Evolutionary conservation across 1,139 yeast species (phyloP), one percentile per base, ranked within the genome.

Genomic region (Blastobotrys aristatus): DNA sequence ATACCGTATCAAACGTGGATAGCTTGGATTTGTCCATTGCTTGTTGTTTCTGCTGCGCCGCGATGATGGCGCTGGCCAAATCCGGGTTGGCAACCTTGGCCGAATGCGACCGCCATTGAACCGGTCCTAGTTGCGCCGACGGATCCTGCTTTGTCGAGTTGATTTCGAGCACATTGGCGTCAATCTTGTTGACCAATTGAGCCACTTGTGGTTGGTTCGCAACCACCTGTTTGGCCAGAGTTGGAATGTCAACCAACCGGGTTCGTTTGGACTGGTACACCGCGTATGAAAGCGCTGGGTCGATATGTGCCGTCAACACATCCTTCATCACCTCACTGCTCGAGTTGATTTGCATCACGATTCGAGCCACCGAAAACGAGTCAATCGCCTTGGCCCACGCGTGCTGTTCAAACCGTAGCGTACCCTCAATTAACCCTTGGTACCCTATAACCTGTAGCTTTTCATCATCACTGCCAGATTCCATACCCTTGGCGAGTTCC

Each of bases 91-190:
- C 71, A 30, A 90, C 72, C 7, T 61, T 61, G 0, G 96, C 96
- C n/a, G 71, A 69, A 65, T 85, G 88, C 38, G 75, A 70, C 62
- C 94, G 75, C 96, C 96, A 90, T 32, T 69, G 60, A 40, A 89
- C 71, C 22, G 69, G 66, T n/a, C 65, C 63, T 16, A 63, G 54
- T 34, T 50, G 48, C 8, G 54, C 52, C 16, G 55, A 45, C 2
- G 64, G 64, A 33, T 52, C 53, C 34, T 44, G 44, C 7, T 43
- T 49, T 4, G 50, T 40, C 7, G 51, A 33, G 16, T 53, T 53
- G 16, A 56, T 46, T 13, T 51, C 52, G 40, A 59, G 44, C 3
- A 52, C 54, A 4, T 48, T 36, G 2, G 61, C 50, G 40, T 53
- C 56, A 18, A 59, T 29, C n/a, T 52, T 46, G 27, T 50, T 46